Base-by-base conservation (phyloP, 2,329 filamentous ascomycete genomes). In the Periconia digitata region DNA sequence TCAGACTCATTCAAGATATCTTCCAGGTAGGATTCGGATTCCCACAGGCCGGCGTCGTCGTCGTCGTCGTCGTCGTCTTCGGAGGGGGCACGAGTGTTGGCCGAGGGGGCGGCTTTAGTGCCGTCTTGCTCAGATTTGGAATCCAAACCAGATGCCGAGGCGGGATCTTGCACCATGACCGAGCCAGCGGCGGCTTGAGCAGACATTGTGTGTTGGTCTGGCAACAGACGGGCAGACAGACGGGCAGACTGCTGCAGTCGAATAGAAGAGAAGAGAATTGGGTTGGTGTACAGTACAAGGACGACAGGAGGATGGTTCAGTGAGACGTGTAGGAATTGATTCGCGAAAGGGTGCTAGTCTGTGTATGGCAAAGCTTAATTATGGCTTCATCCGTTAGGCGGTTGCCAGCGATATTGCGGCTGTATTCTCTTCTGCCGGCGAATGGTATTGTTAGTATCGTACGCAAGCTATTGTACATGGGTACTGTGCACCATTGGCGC, bases 11-110 rank as follows among this genome's bases (percentile, higher is more conserved):
- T 63, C 21, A 69, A 55, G 13, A 70, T 66, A 55, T 69, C 63
- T 44, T 70, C 69, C 41, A 63, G 66, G 40, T 64, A 53, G 23
- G 65, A 72, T 16, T 59, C 60, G 43, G 57, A 55, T 45, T 69
- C 67, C 65, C 62, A 66, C 23, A 56, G 51, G 45, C 60, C 59
- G 44, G 57, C 66, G 35, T 69, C 60, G 21, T 56, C 53, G 12
- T 48, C 42, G 40, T 52, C 53, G 12, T 32, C 27, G 27, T 15
- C 27, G 20, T 58, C 53, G 22, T 50, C 50, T 20, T 55, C 43
- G 8, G 57, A 47, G 21, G 54, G 32, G 35, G 58, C 56, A 42
- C 53, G n/a, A n/a, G n/a, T 32, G 4, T 29, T 29, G 29, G 56
- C 39, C 54, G 44, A 50, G 43, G 53, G 51, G 36, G 44, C 39